A percentile compares a stretch with the other conserved stretches of the same genome.
Evolutionary conservation across 768 basidiomycete genomes (phyloP).

Genomic region (Amanita rimosa): DNA sequence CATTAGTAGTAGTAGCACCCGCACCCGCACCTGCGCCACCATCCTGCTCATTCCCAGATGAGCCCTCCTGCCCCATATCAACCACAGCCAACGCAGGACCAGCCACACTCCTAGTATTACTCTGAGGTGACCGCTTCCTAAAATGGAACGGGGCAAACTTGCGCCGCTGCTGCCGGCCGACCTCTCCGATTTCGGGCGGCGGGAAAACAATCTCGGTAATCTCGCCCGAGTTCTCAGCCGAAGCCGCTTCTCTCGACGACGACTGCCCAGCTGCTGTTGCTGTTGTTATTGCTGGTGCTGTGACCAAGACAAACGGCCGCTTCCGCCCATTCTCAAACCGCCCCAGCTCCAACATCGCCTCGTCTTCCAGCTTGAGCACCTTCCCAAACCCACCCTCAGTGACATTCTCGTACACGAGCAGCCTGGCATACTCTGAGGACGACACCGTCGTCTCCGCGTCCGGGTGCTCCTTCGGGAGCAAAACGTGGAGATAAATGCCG

Average conservation of each 20-base stretch:
- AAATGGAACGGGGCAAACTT: conserved; percentile 55
- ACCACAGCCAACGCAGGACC: conserved; percentile 75
- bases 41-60: not conserved
- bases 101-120: conserved; percentile 43
- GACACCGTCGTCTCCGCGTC: conserved; percentile 31
- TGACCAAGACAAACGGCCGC: too few species aligned
- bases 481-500: conserved; percentile 65
- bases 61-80: conserved; percentile 23
- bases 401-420: conserved; percentile 51
- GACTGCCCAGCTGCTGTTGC: too few species aligned
- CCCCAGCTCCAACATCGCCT: conserved; percentile 70
- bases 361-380: conserved; percentile 62
- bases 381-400: conserved; percentile 80
- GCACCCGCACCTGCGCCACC: conserved; percentile 9
- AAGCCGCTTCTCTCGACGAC: not conserved
- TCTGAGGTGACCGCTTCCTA: conserved; percentile 38
- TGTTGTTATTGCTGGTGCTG: too few species aligned
- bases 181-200: not conserved
- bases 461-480: conserved; percentile 55
- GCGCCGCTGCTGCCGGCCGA: conserved; percentile 31
- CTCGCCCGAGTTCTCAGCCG: not conserved
- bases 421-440: conserved; percentile 25
- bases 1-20: too few species aligned
- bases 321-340: conserved; percentile 42
- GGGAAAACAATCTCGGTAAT: not conserved